Conservation (phyloP, 805 yeast species). For the Ascoidea rubescens region DNA sequence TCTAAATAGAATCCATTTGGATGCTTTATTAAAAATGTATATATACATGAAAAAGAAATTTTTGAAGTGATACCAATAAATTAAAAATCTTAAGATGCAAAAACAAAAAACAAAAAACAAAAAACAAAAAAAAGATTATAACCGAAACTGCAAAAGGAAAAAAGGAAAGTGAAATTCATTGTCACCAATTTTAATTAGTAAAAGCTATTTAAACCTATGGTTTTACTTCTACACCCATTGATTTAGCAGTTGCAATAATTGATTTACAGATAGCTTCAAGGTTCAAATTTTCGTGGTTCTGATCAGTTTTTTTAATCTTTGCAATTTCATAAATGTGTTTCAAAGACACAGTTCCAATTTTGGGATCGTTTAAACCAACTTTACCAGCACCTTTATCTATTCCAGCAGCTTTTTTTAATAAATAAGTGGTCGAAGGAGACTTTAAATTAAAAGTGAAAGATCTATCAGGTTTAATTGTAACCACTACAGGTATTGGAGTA, state of each 20-base stretch:
- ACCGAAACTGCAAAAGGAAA: too few relatives aligned
- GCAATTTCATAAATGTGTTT: conserved; percentile 94
- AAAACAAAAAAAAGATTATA: too few relatives aligned
- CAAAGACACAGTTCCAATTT: conserved; percentile 56
- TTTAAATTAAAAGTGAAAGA: conserved; percentile 75
- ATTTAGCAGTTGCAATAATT: conserved; percentile 77
- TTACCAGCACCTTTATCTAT: conserved; percentile 65
- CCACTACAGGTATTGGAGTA: conserved; percentile 74
- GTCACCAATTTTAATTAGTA: too few relatives aligned
- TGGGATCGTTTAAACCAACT: conserved; percentile 34
- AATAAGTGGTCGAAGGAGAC: conserved; percentile 84
- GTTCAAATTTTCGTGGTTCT: conserved; percentile 55
- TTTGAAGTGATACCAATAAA: too few relatives aligned
- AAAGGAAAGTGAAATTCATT: too few relatives aligned
- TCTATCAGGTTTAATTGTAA: conserved; percentile 87
- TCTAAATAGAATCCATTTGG: too few relatives aligned
- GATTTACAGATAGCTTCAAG: conserved; percentile 70
- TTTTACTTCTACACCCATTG: conserved; percentile 75
- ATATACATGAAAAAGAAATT: too few relatives aligned
- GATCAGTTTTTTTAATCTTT: conserved; percentile 80
- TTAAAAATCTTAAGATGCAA: too few relatives aligned
- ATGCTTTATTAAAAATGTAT: too few relatives aligned
- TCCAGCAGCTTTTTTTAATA: conserved; percentile 71
- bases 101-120: too few relatives aligned
- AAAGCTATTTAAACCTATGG: conserved; percentile 23